These are phyloP conservation scores for Acer negundo DNA, from an alignment of 345 rosid genomes.

Conservation along the genomic window DNA sequence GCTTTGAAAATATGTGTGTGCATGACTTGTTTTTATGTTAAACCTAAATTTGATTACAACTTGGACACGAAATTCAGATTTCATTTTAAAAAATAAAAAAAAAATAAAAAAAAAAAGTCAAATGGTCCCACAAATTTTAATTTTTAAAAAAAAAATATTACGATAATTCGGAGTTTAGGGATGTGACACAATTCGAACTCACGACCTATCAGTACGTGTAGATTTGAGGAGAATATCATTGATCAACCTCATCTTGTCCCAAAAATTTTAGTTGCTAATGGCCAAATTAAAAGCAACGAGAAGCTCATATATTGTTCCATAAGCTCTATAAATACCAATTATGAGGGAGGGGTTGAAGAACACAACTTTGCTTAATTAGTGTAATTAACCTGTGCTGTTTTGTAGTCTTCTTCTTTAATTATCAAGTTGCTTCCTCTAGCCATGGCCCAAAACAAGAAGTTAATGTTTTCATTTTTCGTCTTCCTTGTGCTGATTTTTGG, in stretches of 20 bases:
- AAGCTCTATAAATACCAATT: conserved; percentile 17
- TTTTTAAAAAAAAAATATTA: no score
- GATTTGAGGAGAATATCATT: no score
- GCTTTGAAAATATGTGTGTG: neutral
- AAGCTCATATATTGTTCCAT: neutral
- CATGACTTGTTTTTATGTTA: neutral
- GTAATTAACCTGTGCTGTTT: no score
- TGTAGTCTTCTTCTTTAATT: neutral
- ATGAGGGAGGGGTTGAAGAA: neutral
- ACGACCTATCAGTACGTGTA: no score
- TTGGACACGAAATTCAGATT: no score
- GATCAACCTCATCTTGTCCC: no score
- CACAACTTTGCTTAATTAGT: neutral
- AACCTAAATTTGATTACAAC: no score
- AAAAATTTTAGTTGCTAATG: neutral
- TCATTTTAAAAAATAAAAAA: no score
- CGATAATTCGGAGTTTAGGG: no score
- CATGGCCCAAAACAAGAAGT: conserved; percentile 47
- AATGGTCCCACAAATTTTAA: no score
- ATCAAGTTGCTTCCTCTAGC: neutral
- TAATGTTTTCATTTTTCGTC: conserved; percentile 24
- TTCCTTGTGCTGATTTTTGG: conserved; percentile 35
- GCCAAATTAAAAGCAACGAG: neutral
- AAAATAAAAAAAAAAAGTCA: no score
- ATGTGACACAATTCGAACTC: no score